phyloP scores from a whole-genome alignment of 192 early-diverging fungal species.

The Podila verticillata region DNA sequence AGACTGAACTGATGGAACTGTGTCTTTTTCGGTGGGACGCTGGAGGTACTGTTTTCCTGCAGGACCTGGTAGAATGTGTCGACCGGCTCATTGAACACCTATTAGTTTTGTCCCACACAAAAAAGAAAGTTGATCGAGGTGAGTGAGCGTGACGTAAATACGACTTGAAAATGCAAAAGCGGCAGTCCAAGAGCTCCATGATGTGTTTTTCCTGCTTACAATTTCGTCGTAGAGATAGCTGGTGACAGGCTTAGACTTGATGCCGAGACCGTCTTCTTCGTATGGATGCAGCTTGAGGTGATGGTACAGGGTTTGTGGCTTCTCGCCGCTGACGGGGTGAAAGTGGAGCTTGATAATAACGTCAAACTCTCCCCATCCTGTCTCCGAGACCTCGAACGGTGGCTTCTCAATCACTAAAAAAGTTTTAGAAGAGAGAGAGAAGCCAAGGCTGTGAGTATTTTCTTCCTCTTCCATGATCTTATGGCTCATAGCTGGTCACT shows the following conservation, averaged over 20 bases:
- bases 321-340: slow-evolving; percentile 77
- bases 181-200: not conserved
- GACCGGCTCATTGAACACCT: slow-evolving; percentile 87
- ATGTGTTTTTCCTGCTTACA: slow-evolving; percentile 40
- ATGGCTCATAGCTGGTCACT: not conserved
- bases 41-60: slow-evolving; percentile 56
- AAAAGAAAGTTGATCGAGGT: not conserved
- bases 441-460: not conserved
- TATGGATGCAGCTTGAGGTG: slow-evolving; percentile 91
- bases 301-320: slow-evolving; percentile 86
- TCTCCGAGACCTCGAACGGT: slow-evolving; percentile 94
- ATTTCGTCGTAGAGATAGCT: slow-evolving; percentile 87
- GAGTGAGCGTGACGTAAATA: slow-evolving; percentile 15
- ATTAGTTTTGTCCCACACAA: not conserved
- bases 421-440: not conserved
- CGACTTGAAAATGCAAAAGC: slow-evolving; percentile 45
- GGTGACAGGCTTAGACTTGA: slow-evolving; percentile 72
- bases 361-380: slow-evolving; percentile 99
- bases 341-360: slow-evolving; percentile 94
- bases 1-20: slow-evolving; percentile 61
- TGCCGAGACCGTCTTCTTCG: slow-evolving; percentile 70
- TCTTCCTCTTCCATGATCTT: not conserved
- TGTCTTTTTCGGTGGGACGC: slow-evolving; percentile 58
- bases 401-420: slow-evolving; percentile 75
- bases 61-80: slow-evolving; percentile 76